These are phyloP conservation scores for Globisporangium uncinulatum DNA, from an alignment of 352 stramenopile genomes.

Conservation along the genomic window DNA sequence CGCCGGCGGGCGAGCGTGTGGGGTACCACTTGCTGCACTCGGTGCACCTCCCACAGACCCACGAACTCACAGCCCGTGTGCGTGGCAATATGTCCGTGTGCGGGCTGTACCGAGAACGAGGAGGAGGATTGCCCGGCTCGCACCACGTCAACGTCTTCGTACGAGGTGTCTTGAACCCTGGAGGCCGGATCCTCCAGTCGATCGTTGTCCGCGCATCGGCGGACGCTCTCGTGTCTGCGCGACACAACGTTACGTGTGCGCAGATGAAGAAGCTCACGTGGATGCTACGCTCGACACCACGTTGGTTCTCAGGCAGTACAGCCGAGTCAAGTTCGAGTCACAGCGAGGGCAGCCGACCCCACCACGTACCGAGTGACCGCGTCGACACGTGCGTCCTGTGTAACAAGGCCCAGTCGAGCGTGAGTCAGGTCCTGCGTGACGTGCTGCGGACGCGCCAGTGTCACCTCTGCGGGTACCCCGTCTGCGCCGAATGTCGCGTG, in stretches of 20 bases:
- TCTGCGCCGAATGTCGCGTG: conserved; percentile 7
- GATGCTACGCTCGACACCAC: not conserved
- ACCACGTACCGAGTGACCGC: not conserved
- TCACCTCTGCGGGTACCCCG: not conserved
- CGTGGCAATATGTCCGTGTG: conserved; percentile 19
- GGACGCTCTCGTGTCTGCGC: conserved; percentile 3
- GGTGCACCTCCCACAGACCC: conserved; percentile 13
- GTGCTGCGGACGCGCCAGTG: conserved; percentile 1
- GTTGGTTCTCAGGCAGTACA: not conserved
- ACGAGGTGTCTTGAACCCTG: conserved; percentile 3
- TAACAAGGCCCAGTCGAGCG: not conserved
- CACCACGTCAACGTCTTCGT: conserved; percentile 9
- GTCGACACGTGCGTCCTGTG: not conserved
- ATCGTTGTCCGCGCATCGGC: conserved; percentile 35
- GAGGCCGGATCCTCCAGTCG: conserved; percentile 27
- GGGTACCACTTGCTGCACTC: conserved; percentile 16
- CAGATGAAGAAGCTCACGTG: conserved; percentile 9
- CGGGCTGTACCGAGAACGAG: conserved; percentile 15
- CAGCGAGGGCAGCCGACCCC: not conserved
- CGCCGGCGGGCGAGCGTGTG: conserved; percentile 5
- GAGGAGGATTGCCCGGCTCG: not conserved
- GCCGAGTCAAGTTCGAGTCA: not conserved
- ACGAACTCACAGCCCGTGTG: conserved; percentile 13
- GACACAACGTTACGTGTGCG: conserved; percentile 6
- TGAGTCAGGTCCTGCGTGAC: conserved; percentile 3